phyloP scores from a whole-genome alignment of 176 grass and related monocot genomes.

The Aegilops umbellulata region DNA sequence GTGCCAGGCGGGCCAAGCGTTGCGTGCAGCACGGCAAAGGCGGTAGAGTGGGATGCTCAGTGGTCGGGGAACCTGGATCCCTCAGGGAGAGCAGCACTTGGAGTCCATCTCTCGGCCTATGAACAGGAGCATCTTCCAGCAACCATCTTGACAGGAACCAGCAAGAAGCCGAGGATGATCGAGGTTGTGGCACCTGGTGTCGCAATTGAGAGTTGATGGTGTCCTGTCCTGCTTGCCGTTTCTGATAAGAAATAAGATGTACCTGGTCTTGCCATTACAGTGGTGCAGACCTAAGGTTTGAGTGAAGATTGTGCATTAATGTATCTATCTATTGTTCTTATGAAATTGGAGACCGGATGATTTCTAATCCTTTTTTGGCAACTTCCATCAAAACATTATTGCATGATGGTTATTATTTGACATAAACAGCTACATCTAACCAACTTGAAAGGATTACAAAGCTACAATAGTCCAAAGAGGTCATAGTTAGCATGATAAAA shows the following conservation, averaged over 20 bases:
- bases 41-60: slow-evolving; percentile 43
- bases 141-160: slow-evolving; percentile 21
- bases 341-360: not conserved
- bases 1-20: slow-evolving; percentile 64
- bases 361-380: not conserved
- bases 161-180: slow-evolving; percentile 42
- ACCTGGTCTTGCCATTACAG: not conserved
- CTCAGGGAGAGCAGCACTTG: slow-evolving; percentile 50
- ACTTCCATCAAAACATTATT: not conserved
- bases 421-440: not conserved
- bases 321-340: not conserved
- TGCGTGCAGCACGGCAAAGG: slow-evolving; percentile 84
- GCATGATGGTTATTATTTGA: not conserved
- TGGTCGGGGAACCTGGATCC: slow-evolving; percentile 20
- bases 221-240: slow-evolving; percentile 7
- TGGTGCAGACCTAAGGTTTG: not conserved
- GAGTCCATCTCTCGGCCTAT: slow-evolving; percentile 55
- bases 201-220: slow-evolving; percentile 30
- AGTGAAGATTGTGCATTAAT: slow-evolving; percentile 10
- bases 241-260: slow-evolving; percentile 20
- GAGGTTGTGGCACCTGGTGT: slow-evolving; percentile 6
- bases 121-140: slow-evolving; percentile 12
- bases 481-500: not conserved
- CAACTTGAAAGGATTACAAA: not conserved
- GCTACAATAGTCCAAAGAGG: not conserved